phyloP scores from a whole-genome alignment of 805 yeast genomes.

The Saccharomycopsis babjevae region DNA sequence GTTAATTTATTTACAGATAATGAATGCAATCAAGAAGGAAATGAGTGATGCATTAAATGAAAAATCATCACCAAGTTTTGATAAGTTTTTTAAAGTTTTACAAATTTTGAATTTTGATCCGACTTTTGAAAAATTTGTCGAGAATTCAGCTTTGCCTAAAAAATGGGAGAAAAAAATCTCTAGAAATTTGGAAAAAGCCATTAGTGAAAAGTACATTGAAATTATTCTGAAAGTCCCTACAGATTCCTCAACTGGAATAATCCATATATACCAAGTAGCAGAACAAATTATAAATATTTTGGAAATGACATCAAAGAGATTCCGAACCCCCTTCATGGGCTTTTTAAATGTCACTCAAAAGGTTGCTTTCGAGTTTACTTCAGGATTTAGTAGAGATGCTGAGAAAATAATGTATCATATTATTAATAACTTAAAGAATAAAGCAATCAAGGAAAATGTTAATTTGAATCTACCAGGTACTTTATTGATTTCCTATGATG shows the following conservation, averaged over 20 bases:
- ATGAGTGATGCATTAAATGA: slow-evolving; percentile 32
- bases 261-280: slow-evolving; percentile 48
- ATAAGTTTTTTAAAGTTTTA: slow-evolving; percentile 39
- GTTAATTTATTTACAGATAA: slow-evolving; percentile 35
- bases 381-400: slow-evolving; percentile 45
- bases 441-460: slow-evolving; percentile 21
- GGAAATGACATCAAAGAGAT: slow-evolving; percentile 45
- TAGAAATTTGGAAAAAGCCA: slow-evolving; percentile 29
- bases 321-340: slow-evolving; percentile 52
- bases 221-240: slow-evolving; percentile 46
- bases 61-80: slow-evolving; percentile 45
- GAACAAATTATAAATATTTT: slow-evolving; percentile 42
- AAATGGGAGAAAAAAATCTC: slow-evolving; percentile 34
- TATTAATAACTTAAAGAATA: slow-evolving; percentile 28
- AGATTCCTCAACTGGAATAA: slow-evolving; percentile 40
- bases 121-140: slow-evolving; percentile 27
- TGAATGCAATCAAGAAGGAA: slow-evolving; percentile 35
- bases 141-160: slow-evolving; percentile 30
- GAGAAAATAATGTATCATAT: slow-evolving; percentile 41
- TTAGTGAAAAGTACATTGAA: slow-evolving; percentile 35
- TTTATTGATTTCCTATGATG: slow-evolving; percentile 35
- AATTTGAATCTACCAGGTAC: slow-evolving; percentile 19
- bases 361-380: slow-evolving; percentile 38
- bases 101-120: slow-evolving; percentile 41
- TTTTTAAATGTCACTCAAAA: slow-evolving; percentile 41